Conservation (phyloP, 768 basidiomycete genomes). For the Tricholoma terreum region DNA sequence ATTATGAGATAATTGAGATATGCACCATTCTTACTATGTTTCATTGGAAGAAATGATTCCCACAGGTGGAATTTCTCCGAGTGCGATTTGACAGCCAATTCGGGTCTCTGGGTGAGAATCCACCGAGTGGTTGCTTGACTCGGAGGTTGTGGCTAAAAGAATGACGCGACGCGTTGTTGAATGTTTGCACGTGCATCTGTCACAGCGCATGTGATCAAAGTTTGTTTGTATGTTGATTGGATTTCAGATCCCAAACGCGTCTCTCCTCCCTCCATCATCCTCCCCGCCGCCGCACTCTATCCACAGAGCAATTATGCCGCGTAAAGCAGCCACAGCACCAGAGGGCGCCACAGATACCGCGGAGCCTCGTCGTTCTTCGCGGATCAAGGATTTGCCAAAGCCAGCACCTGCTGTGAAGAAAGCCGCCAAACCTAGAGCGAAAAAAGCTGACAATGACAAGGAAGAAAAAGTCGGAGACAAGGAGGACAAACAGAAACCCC, state of each 20-base stretch:
- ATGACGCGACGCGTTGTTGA: conserved; percentile 10
- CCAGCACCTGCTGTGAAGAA: conserved; percentile 52
- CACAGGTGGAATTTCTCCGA: too few species aligned
- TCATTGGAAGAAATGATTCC: too few species aligned
- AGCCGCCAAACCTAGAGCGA: conserved; percentile 59
- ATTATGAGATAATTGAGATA: too few species aligned
- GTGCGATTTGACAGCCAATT: too few species aligned
- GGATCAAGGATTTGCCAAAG: conserved; percentile 73
- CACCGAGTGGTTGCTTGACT: too few species aligned
- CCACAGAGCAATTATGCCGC: conserved; percentile 49
- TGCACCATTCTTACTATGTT: too few species aligned
- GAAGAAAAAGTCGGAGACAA: conserved; percentile 38
- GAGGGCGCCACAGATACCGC: conserved; percentile 37
- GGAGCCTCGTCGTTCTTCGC: conserved; percentile 67
- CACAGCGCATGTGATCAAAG: conserved; percentile 24
- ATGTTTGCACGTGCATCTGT: conserved; percentile 11
- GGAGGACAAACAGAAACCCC: conserved; percentile 55
- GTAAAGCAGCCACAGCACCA: conserved; percentile 56
- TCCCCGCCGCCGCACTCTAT: conserved; percentile 5
- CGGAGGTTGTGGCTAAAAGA: background rate
- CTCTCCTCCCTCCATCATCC: conserved; percentile 17
- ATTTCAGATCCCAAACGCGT: conserved; percentile 24
- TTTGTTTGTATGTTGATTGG: conserved; percentile 19
- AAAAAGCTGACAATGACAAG: conserved; percentile 47
- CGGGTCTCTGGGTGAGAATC: too few species aligned